Evolutionary conservation across 2,329 filamentous ascomycete species (phyloP).

Genomic region (Verticillium tricorpus): DNA sequence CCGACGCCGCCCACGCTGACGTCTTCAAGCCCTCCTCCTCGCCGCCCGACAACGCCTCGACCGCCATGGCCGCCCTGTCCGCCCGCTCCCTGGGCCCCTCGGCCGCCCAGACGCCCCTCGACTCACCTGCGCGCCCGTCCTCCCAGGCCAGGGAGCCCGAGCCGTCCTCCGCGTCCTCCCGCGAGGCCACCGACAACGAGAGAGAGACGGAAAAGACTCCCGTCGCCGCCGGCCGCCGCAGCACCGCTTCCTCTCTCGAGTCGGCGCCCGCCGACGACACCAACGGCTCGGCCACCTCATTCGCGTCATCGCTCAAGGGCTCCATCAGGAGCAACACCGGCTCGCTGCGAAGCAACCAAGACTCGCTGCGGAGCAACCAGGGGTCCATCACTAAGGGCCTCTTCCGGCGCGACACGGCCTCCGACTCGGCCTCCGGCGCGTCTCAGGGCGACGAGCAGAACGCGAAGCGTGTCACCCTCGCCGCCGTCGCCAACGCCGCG

Average conservation of each 20-base stretch:
- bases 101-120: slow-evolving; percentile 38
- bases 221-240: slow-evolving; percentile 24
- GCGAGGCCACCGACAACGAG: slow-evolving; percentile 36
- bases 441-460: slow-evolving; percentile 23
- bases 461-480: slow-evolving; percentile 45
- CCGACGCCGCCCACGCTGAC: slow-evolving; percentile 63
- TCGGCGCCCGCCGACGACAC: slow-evolving; percentile 22
- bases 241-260: slow-evolving; percentile 32
- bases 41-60: slow-evolving; percentile 55
- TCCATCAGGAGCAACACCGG: slow-evolving; percentile 35
- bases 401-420: slow-evolving; percentile 34
- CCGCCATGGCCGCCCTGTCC: slow-evolving; percentile 65
- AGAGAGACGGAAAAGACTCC: slow-evolving; percentile 23
- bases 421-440: slow-evolving; percentile 28
- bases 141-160: slow-evolving; percentile 33
- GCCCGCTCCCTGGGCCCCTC: slow-evolving; percentile 54
- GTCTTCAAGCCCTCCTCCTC: slow-evolving; percentile 53
- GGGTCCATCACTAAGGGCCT: slow-evolving; percentile 33
- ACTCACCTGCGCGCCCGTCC: slow-evolving; percentile 27
- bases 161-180: slow-evolving; percentile 39
- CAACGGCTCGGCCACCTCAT: slow-evolving; percentile 17
- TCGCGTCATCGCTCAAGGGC: slow-evolving; percentile 14
- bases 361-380: slow-evolving; percentile 30
- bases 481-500: slow-evolving; percentile 52
- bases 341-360: slow-evolving; percentile 28